phyloP scores from a whole-genome alignment of 495 filamentous ascomycete species.

The Daldinia vernicosa region DNA sequence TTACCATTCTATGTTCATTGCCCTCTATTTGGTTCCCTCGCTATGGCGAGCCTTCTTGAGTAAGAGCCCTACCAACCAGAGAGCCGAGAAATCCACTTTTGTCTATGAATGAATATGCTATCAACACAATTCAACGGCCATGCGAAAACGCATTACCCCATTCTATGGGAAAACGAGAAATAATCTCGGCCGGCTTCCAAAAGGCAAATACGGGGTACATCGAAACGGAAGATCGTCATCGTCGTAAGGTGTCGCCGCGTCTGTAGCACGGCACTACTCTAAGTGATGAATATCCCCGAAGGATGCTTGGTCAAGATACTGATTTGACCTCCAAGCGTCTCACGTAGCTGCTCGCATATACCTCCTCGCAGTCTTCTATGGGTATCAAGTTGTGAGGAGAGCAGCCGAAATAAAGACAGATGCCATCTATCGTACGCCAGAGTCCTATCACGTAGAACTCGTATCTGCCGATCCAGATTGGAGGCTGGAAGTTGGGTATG shows the following conservation, averaged over 20 bases:
- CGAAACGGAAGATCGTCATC: constrained; percentile 48
- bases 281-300: constrained; percentile 48
- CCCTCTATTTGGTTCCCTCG: constrained; percentile 42
- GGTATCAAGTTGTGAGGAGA: constrained; percentile 66
- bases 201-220: constrained; percentile 49
- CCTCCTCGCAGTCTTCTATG: constrained; percentile 55
- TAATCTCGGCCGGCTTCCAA: constrained; percentile 46
- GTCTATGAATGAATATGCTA: constrained; percentile 63
- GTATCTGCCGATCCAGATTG: constrained; percentile 48
- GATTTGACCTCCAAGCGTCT: constrained; percentile 51
- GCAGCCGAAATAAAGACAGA: constrained; percentile 68
- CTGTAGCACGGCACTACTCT: constrained; percentile 43
- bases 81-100: constrained; percentile 68
- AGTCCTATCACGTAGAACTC: constrained; percentile 50
- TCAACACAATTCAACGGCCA: constrained; percentile 48
- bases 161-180: constrained; percentile 48
- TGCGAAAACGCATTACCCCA: constrained; percentile 47
- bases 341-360: constrained; percentile 53
- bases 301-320: constrained; percentile 53
- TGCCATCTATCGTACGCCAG: constrained; percentile 81
- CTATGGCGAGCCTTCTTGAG: constrained; percentile 45
- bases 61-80: constrained; percentile 52
- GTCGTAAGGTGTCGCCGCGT: constrained; percentile 48
- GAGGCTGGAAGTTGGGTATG: constrained; percentile 50
- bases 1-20: constrained; percentile 57